Evolutionary conservation across 2,329 filamentous ascomycete species (phyloP).

Genomic region (Drechslerella dactyloides): DNA sequence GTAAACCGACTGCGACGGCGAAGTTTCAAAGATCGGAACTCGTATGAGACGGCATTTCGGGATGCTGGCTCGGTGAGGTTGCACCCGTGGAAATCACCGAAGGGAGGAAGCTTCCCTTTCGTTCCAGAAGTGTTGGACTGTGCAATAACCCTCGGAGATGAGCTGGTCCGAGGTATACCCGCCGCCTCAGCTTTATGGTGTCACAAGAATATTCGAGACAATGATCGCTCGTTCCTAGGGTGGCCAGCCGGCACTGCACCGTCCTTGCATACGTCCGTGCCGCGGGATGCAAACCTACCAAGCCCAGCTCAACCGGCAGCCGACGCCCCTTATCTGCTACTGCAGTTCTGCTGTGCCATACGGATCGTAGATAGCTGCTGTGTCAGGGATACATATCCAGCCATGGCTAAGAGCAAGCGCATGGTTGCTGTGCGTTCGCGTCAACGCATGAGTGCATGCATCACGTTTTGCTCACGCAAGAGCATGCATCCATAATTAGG

Average conservation of each 20-base stretch:
- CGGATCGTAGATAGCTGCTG: slow-evolving; percentile 8
- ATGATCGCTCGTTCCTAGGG: not conserved
- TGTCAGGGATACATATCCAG: slow-evolving; percentile 1
- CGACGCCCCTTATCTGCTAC: not conserved
- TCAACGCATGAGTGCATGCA: not conserved
- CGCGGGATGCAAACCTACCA: not conserved
- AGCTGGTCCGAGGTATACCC: not conserved
- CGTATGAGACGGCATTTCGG: too few species aligned
- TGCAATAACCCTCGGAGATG: slow-evolving; percentile 11
- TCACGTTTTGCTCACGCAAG: not conserved
- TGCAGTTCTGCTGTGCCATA: not conserved
- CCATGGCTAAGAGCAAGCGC: not conserved
- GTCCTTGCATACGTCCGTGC: not conserved
- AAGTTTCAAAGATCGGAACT: too few species aligned
- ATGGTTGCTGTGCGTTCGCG: not conserved
- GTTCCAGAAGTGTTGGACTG: not conserved
- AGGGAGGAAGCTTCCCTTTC: not conserved
- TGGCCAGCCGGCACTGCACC: not conserved
- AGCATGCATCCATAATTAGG: not conserved
- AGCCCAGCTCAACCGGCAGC: not conserved
- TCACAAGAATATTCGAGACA: slow-evolving; percentile 9
- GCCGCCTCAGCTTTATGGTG: slow-evolving; percentile 2
- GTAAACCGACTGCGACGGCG: too few species aligned
- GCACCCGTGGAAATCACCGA: too few species aligned
- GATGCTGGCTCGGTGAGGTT: too few species aligned